Evolutionary conservation across 371 early-diverging fungal genomes (phyloP), one percentile per base, ranked within the genome.

Genomic region (Entomophthora muscae): DNA sequence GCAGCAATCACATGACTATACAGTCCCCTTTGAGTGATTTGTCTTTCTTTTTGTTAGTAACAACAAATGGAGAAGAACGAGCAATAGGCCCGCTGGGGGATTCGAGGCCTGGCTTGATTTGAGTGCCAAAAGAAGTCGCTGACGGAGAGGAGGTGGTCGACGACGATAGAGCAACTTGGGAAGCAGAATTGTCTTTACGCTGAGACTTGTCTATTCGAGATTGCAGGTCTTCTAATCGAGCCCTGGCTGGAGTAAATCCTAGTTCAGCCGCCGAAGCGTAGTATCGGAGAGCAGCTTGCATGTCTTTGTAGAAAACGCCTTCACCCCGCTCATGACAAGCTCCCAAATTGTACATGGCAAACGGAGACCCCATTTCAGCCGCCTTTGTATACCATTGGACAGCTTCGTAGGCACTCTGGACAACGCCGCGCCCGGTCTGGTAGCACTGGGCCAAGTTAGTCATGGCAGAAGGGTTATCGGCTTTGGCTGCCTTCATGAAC

Each of bases 391-490:
- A 62, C 81, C 77, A 82, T 66, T 82, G 79, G 5, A 90, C 81
- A 1, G 90, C 87, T 64, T 78, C 75, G 53, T 74, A 69, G 52
- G 81, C 75, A 72, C 89, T 76, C 12, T 42, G 33, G 10, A n/a
- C 3, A 12, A 66, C 53, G 13, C 71, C 67, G 76, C 76, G 13
- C 68, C 72, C 91, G 67, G 87, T 79, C 66, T 86, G 87, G 73
- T 83, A 88, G 66, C 84, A 86, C 67, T 85, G 83, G 1, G 88
- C 91, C 23, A 88, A 74, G 65, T 85, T 85, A 69, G 62, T 52
- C 62, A 62, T 62, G 22, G 53, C 62, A 2, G 53, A 52, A 21
- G 62, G 27, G 30, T 62, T 62, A 13, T 62, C 24, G 7, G 52
- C 5, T 3, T 68, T 71, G 1, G 87, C 85, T 2, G 88, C 84